Base-by-base conservation (phyloP, 176 grass and related monocot genomes). In the Musa schizocarpa region DNA sequence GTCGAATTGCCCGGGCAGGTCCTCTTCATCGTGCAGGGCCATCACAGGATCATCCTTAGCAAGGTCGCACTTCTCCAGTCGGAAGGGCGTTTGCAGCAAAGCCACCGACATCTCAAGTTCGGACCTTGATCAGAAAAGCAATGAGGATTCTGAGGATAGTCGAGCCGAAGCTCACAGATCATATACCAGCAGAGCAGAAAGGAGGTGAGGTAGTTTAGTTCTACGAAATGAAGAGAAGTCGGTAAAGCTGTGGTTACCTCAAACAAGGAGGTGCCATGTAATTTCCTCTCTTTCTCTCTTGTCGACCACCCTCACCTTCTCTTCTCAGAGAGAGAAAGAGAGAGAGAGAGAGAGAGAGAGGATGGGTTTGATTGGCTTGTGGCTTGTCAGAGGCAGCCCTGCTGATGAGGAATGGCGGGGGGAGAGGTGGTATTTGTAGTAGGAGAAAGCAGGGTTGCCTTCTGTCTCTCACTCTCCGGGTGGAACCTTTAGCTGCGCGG, bases 21-120 rank as follows among this genome's bases (percentile, higher is more conserved):
- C 77, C 9, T 54, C 79, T 12, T 76, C 81, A 59, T 52, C 54
- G 51, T 69, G 83, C 63, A 22, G 5, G 48, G 5, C 13, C 52
- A 27, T 13, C 72, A 17, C 50, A 8, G 52, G 13, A 20, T 52
- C 68, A 17, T 51, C 34, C 3, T 52, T 70, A 26, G 23, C 26
- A 0, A 0, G 3, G 9, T 8, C 1, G 48, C 0, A 20, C 34
- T 21, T 51, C 5, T n/a, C 48, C 68, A 50, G 21, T 25, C 9
- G 53, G 65, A 49, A 1, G 80, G 73, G 26, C 65, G 68, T 76
- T 65, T 76, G 81, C 78, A 81, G 81, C 72, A 86, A 81, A 26
- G 78, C 86, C 63, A 82, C 86, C 76, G 89, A 86, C 89, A 92
- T 92, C 81, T 74, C 34, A 43, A 43, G 34, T 43, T 43, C 4